Conservation (phyloP, 257 asterid species). For the Petunia axillaris region DNA sequence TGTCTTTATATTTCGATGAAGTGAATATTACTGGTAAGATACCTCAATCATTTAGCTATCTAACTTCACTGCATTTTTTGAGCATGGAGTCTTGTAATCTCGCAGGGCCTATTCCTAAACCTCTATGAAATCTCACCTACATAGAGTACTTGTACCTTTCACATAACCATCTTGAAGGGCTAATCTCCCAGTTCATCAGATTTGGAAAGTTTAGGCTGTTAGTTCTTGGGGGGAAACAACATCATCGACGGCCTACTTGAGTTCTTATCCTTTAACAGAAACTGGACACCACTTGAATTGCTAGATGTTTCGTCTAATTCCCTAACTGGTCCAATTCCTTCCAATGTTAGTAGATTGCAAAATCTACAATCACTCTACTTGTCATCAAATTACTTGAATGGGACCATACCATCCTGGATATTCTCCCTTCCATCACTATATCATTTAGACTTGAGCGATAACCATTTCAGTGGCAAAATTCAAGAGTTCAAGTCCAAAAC, state of each 20-base stretch:
- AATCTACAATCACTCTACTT: too few species aligned
- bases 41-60: constrained; percentile 25
- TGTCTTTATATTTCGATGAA: constrained; percentile 15
- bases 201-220: neutral
- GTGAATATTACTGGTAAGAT: constrained; percentile 27
- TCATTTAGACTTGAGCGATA: neutral
- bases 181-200: neutral
- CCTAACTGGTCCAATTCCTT: neutral
- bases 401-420: neutral
- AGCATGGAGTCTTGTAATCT: constrained; percentile 26
- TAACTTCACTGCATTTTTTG: constrained; percentile 16
- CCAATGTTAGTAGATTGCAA: too few species aligned
- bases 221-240: neutral
- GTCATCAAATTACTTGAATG: too few species aligned
- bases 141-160: neutral
- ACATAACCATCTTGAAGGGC: neutral
- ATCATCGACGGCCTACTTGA: neutral
- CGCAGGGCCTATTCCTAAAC: constrained; percentile 28
- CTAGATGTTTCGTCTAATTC: neutral
- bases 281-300: neutral
- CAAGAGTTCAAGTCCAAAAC: neutral
- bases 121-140: constrained; percentile 31
- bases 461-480: neutral
- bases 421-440: neutral
- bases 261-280: neutral